Base-by-base conservation (phyloP, 2,329 filamentous ascomycete species). In the Aspergillus puulaauensis region DNA sequence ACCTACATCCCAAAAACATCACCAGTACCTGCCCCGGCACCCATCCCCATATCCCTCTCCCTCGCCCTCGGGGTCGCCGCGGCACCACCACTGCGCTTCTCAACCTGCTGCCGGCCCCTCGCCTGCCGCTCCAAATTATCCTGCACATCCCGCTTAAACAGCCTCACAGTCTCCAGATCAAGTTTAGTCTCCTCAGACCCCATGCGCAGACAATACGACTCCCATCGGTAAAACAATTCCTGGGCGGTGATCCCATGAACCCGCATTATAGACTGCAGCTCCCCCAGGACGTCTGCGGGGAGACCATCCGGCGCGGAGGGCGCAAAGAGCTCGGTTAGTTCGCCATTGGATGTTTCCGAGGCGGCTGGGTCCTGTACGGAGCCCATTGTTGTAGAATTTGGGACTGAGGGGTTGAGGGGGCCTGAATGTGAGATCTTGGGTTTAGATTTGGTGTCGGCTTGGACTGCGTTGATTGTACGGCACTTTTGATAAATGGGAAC, bases 181-280 rank as follows among this genome's bases (percentile, higher is more conserved):
- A 90, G 77, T 59, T 82, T 87, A 61, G 87, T 87, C 57, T 91
- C 89, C 56, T 96, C 91, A 48, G 86, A 79, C 23, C 93, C 91
- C 87, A 98, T 92, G 76, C 93, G 96, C 72, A 99, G 89, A 75
- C 90, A 93, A 81, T 97, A 98, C 0, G 92, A 93, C 75, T 99
- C 95, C 95, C 95, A 99, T 82, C 98, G 98, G 85, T 91, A 97
- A 76, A 91, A 97, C 24, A 98, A 82, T 72, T 98, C 95, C 73
- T 98, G 88, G 35, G 87, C 82, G 15, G 87, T 85, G 60, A 98
- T 83, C 48, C 86, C 86, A 76, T 97, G 91, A 59, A 98, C 82
- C 54, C 88, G 87, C 78, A 95, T 84, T 72, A 96, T 96, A 58
- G 91, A 96, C 71, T 89, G 84, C 64, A 99, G 81, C 77, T 97